Evolutionary conservation across 352 stramenopile genomes (phyloP).

Genomic region (Plasmopara viticola): DNA sequence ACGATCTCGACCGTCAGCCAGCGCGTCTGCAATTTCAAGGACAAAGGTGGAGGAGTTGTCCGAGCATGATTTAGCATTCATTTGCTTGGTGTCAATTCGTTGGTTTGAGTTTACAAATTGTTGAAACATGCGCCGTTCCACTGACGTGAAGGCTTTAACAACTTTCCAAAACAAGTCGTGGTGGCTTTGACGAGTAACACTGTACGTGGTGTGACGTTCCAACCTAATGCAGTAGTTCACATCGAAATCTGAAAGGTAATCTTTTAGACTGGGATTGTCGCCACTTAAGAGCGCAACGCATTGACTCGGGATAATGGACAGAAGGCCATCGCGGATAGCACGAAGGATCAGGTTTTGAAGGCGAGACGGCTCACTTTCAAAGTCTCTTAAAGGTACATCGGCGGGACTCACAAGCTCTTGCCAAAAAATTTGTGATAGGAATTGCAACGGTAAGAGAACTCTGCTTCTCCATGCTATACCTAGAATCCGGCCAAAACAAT

Average conservation of each 20-base stretch:
- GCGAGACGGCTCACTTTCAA: neutral
- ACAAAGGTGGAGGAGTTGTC: conserved; percentile 16
- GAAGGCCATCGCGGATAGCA: conserved; percentile 47
- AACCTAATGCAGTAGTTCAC: conserved; percentile 23
- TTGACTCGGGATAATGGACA: conserved; percentile 40
- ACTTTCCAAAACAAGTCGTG: conserved; percentile 50
- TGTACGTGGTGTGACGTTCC: conserved; percentile 27
- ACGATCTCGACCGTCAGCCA: conserved; percentile 38
- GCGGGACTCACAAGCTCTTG: conserved; percentile 18
- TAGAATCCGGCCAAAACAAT: conserved; percentile 47
- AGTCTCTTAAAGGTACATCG: neutral
- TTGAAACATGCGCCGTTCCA: conserved; percentile 36
- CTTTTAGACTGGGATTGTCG: conserved; percentile 24
- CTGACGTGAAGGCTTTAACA: conserved; percentile 31
- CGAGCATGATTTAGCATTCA: neutral
- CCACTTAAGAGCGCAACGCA: conserved; percentile 40
- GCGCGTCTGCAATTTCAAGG: conserved; percentile 38
- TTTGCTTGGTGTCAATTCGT: conserved; percentile 7
- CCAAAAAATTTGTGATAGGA: conserved; percentile 43
- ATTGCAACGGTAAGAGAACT: conserved; percentile 44
- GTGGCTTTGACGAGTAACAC: conserved; percentile 13
- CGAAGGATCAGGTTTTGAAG: conserved; percentile 20
- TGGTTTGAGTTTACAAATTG: conserved; percentile 40
- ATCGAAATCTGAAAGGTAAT: conserved; percentile 30
- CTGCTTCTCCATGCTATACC: conserved; percentile 56